These are phyloP conservation scores for Parastagonospora nodorum DNA, from an alignment of 2,329 filamentous ascomycete genomes.

Conservation along the genomic window DNA sequence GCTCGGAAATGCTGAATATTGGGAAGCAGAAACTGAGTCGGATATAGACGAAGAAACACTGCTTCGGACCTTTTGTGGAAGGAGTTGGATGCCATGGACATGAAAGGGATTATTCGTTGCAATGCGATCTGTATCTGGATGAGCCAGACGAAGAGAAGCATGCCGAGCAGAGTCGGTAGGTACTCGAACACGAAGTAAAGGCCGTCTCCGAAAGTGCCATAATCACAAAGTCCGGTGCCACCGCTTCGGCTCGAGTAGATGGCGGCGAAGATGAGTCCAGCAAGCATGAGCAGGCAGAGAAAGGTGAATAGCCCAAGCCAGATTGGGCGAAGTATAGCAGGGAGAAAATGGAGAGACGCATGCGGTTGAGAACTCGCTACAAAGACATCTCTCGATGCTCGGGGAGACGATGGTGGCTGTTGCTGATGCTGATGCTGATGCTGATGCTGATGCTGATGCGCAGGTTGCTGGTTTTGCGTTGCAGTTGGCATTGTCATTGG, in stretches of 20 bases:
- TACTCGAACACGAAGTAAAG: slow-evolving; percentile 88
- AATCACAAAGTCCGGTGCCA: slow-evolving; percentile 69
- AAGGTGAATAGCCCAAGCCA: slow-evolving; percentile 66
- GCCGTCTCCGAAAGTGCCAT: slow-evolving; percentile 69
- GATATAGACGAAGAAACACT: slow-evolving; percentile 66
- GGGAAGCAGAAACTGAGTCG: slow-evolving; percentile 70
- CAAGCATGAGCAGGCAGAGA: slow-evolving; percentile 71
- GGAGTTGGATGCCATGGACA: slow-evolving; percentile 71
- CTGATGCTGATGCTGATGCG: slow-evolving; percentile 2
- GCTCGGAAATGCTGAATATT: slow-evolving; percentile 69
- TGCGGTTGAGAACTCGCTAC: slow-evolving; percentile 54
- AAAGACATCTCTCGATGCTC: slow-evolving; percentile 49
- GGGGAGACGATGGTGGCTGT: slow-evolving; percentile 16
- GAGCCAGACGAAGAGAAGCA: slow-evolving; percentile 74
- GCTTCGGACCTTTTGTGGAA: slow-evolving; percentile 64
- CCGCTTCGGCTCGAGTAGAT: slow-evolving; percentile 44
- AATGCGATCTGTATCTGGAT: slow-evolving; percentile 75
- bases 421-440: slow-evolving; percentile 3
- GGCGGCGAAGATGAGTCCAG: slow-evolving; percentile 73
- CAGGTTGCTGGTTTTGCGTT: slow-evolving; percentile 7
- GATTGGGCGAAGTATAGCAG: slow-evolving; percentile 69
- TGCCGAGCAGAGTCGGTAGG: slow-evolving; percentile 77
- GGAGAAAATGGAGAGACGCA: slow-evolving; percentile 67
- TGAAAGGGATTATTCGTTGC: slow-evolving; percentile 78
- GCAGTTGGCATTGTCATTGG: slow-evolving; percentile 4